Evolutionary conservation across 73 alveolate genomes (phyloP).

Genomic region (Paramecium sexaurelia): DNA sequence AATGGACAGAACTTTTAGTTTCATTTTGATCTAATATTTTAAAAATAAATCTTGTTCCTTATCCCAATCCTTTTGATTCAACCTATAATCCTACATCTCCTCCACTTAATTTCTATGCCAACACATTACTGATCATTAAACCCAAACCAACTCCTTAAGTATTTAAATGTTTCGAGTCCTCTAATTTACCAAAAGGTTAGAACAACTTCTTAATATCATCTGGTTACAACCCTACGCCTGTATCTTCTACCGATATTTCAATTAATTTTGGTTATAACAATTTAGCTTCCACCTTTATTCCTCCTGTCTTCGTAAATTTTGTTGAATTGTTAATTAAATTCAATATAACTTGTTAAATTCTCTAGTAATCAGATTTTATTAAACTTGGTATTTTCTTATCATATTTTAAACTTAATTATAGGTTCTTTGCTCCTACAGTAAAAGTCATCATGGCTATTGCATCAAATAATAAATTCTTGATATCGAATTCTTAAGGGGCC

Average conservation of each 20-base stretch:
- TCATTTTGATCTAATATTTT: conserved; percentile 1
- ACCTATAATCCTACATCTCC: conserved; percentile 62
- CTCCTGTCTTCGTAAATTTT: conserved; percentile 53
- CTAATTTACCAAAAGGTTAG: conserved; percentile 63
- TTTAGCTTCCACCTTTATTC: conserved; percentile 22
- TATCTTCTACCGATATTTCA: conserved; percentile 24
- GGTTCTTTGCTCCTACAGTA: background rate
- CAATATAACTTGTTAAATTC: conserved; percentile 46
- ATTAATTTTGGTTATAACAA: background rate
- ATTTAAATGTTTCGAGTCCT: conserved; percentile 47
- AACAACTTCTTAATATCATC: conserved; percentile 41
- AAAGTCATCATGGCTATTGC: conserved; percentile 32
- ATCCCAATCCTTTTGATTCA: conserved; percentile 46
- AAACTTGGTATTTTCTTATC: conserved; percentile 46
- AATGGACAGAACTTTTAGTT: background rate
- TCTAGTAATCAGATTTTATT: conserved; percentile 41
- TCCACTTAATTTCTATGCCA: conserved; percentile 57
- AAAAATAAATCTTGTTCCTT: conserved; percentile 50
- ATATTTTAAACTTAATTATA: background rate
- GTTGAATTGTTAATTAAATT: conserved; percentile 55
- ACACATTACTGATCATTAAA: conserved; percentile 56
- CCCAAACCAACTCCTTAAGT: conserved; percentile 65
- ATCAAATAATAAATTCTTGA: background rate
- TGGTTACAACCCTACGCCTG: conserved; percentile 52
- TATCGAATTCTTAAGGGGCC: conserved; percentile 12